phyloP scores from a whole-genome alignment of 331 rosid genomes.

The Quercus lobata region DNA sequence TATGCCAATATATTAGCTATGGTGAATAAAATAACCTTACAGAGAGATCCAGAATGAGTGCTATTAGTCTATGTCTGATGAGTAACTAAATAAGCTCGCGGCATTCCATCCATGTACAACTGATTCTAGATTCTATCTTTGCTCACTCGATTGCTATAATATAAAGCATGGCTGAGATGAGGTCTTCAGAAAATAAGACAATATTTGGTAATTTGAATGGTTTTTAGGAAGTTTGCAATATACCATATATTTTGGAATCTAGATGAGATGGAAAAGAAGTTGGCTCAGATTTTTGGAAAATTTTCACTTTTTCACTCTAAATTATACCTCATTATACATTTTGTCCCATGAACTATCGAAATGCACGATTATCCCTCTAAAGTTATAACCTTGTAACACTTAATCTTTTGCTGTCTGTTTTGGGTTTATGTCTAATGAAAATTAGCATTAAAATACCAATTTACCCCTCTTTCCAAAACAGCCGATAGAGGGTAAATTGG shows the following conservation, averaged over 20 bases:
- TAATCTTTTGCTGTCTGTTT: too few relatives aligned
- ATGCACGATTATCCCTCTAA: too few relatives aligned
- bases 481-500: too few relatives aligned
- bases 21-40: not conserved
- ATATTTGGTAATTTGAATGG: not conserved
- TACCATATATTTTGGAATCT: not conserved
- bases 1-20: not conserved
- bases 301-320: too few relatives aligned
- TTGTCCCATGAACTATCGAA: too few relatives aligned
- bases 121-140: not conserved
- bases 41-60: not conserved
- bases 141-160: not conserved
- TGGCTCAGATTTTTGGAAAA: not conserved
- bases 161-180: too few relatives aligned
- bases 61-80: not conserved
- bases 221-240: not conserved
- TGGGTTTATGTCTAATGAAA: too few relatives aligned
- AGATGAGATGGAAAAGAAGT: not conserved
- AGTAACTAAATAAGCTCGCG: not conserved
- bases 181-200: too few relatives aligned
- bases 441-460: too few relatives aligned
- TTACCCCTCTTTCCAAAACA: too few relatives aligned
- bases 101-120: not conserved
- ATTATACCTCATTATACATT: too few relatives aligned
- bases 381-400: too few relatives aligned